Base-by-base conservation (phyloP, 305 asterid species). In the Fraxinus platypoda region DNA sequence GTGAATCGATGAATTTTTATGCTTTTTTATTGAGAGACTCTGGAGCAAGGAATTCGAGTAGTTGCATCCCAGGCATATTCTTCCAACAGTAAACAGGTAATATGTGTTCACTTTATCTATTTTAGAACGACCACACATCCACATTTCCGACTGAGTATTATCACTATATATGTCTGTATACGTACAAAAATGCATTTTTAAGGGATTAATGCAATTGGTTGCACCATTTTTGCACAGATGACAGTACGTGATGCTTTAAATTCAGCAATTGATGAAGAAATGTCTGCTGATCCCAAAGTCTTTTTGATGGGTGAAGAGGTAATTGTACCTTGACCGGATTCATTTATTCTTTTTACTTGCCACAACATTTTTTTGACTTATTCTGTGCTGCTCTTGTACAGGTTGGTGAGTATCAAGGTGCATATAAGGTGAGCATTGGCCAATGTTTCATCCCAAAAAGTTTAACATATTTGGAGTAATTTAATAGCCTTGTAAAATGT, bases 281-380 rank as follows among this genome's bases (percentile, higher is more conserved):
- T 95, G 98, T 88, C 98, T 30, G 99, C 98, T 31, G 98, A 95
- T 85, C 93, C 98, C 46, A 89, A 85, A 83, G 98, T 95, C 15
- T 92, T 95, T 80, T 2, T 94, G 57, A 93, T 95, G 97, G 99
- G 98, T 34, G 99, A 95, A 91, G 99, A 95, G 98, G 99, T 95
- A 86, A 13, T 52, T 17, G 62, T 52, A 17, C 75, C 78, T 79
- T 72, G 30, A 75, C 11, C 11, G 23, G 11, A 8, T 52, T 52
- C 62, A 17, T 4, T 52, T 54, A 54, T 6, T 54, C 66, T 19
- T 54, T 54, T 54, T 54, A n/a, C 66, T 19, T 19, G 25, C 66
- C 26, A 6, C 66, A 1, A 54, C 25, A 54, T n/a, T 54, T 54
- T 54, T n/a, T 54, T 6, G 62, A 54, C 66, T 54, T 54, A 6